Conservation (phyloP, 805 yeast species). For the Torulaspora indica region DNA sequence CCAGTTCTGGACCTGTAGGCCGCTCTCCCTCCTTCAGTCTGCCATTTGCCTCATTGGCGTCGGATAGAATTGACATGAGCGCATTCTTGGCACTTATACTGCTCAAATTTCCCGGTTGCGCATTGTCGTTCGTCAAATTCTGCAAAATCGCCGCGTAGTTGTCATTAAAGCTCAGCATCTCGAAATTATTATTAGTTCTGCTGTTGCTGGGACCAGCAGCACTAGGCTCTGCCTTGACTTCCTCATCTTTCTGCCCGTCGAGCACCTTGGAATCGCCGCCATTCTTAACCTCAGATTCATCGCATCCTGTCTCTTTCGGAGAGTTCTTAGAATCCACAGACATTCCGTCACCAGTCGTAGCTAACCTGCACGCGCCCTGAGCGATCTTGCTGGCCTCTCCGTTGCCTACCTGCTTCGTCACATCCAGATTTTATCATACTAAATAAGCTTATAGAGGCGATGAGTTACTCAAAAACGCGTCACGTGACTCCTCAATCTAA, state of each 20-base stretch:
- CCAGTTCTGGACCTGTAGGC: not conserved
- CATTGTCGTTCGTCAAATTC: constrained; percentile 22
- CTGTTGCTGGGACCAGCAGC: not conserved
- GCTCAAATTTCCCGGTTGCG: constrained; percentile 8
- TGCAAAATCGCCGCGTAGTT: constrained; percentile 28
- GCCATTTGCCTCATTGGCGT: not conserved
- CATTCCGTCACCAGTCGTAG: constrained; percentile 2
- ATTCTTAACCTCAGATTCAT: not conserved
- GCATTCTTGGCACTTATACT: constrained; percentile 6
- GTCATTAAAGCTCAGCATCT: constrained; percentile 26
- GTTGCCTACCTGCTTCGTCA: not conserved
- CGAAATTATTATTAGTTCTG: constrained; percentile 16
- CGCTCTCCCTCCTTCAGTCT: not conserved
- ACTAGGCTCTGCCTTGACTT: not conserved
- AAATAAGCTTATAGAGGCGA: not conserved
- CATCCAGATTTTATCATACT: not conserved
- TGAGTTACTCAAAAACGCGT: not conserved
- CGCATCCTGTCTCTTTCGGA: constrained; percentile 3
- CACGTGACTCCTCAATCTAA: not conserved
- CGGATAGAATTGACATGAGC: constrained; percentile 1
- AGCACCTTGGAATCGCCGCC: not conserved
- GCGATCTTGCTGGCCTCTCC: not conserved
- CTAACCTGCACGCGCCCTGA: not conserved
- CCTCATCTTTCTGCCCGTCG: constrained; percentile 1
- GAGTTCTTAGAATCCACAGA: constrained; percentile 8